Percentiles rank a stretch among this genome's conserved stretches.
phyloP scores from a whole-genome alignment of 2,329 filamentous ascomycete species.

The Penicillium sp. region DNA sequence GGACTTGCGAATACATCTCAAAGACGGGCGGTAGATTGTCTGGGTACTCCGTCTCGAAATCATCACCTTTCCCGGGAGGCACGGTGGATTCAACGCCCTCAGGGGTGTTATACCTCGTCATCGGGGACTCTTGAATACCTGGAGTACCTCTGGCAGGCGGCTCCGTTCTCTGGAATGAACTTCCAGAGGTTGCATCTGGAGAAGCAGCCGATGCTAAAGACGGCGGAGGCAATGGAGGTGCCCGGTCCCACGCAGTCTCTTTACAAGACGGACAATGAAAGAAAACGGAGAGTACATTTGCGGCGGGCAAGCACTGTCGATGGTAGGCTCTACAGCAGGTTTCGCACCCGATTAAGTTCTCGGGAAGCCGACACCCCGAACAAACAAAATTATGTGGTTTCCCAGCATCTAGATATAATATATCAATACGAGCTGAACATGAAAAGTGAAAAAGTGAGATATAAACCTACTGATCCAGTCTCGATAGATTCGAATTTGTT shows the following conservation, averaged over 20 bases:
- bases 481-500: constrained; percentile 25
- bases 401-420: constrained; percentile 21
- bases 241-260: constrained; percentile 21
- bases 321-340: constrained; percentile 34
- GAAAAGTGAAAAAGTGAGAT: too few relatives aligned
- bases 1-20: constrained; percentile 13
- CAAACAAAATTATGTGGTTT: constrained; percentile 31
- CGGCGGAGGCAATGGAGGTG: constrained; percentile 1
- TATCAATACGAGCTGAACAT: neutral
- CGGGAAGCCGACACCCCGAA: constrained; percentile 24
- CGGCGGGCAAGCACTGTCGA: constrained; percentile 17
- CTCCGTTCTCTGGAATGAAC: neutral
- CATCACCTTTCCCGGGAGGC: neutral
- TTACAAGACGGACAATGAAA: constrained; percentile 29
- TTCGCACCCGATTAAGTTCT: constrained; percentile 24
- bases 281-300: neutral
- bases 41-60: neutral
- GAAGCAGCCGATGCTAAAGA: neutral
- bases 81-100: neutral
- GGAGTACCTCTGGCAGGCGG: neutral
- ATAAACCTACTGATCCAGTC: constrained; percentile 28
- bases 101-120: neutral
- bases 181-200: neutral
- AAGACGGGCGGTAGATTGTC: constrained; percentile 5
- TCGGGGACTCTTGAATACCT: neutral